Conservation (phyloP, 2,329 filamentous ascomycete species). For the Diaporthe sp. region DNA sequence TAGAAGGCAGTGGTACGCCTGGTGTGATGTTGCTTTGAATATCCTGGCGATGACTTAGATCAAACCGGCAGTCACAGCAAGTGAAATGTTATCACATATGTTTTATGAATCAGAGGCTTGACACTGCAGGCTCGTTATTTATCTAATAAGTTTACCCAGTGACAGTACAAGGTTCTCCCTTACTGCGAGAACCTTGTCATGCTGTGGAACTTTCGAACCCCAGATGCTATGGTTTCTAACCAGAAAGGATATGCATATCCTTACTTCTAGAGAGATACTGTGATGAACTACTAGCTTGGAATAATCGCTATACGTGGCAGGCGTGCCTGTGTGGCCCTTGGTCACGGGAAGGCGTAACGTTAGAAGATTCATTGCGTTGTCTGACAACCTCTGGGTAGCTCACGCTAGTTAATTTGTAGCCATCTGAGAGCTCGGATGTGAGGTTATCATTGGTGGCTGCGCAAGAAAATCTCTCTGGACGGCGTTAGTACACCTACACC, state of each 20-base stretch:
- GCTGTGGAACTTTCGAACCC: no score
- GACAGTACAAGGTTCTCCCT: no score
- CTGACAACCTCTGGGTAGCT: neutral
- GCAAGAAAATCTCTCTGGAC: neutral
- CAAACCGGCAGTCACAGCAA: neutral
- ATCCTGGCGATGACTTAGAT: neutral
- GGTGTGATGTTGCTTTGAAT: neutral
- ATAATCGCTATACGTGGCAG: no score
- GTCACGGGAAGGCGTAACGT: no score
- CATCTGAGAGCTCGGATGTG: neutral
- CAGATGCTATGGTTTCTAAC: neutral
- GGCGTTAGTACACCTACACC: no score
- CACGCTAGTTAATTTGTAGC: no score
- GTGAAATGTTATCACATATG: accelerated
- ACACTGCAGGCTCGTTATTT: neutral
- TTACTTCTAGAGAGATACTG: neutral
- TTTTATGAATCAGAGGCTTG: neutral
- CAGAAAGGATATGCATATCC: neutral
- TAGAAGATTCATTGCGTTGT: neutral
- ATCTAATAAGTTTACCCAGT: neutral
- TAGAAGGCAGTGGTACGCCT: no score
- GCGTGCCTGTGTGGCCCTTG: no score
- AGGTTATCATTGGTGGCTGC: neutral
- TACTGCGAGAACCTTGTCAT: accelerated
- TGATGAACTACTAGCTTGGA: neutral